These are phyloP conservation scores for Sicyos edulis DNA, from an alignment of 306 rosid genomes.

Conservation along the genomic window DNA sequence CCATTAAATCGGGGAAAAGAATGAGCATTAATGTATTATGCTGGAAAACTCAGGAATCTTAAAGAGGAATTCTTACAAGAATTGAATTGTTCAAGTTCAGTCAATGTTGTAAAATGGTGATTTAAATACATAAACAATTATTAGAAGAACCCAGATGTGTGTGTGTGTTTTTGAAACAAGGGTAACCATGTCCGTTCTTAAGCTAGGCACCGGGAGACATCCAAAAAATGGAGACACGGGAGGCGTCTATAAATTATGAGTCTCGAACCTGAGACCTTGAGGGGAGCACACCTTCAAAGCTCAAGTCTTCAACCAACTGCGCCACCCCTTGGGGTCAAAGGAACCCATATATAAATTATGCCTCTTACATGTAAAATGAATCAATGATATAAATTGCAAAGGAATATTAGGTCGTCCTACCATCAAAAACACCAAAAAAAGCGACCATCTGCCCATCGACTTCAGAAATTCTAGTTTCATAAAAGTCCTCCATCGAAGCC, in stretches of 20 bases:
- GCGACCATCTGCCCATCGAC: conserved; percentile 83
- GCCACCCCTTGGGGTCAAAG: too few relatives aligned
- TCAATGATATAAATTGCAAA: conserved; percentile 12
- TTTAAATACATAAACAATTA: neutral
- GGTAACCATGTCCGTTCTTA: too few relatives aligned
- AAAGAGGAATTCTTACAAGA: neutral
- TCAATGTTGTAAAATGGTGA: neutral
- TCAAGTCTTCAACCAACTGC: too few relatives aligned
- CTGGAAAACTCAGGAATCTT: neutral
- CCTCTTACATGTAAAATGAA: neutral
- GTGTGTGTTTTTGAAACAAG: too few relatives aligned
- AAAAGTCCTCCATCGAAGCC: conserved; percentile 91
- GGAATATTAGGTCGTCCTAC: conserved; percentile 36
- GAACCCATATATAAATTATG: neutral
- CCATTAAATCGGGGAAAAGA: conserved; percentile 7
- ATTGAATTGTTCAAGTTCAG: neutral
- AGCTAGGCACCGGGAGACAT: too few relatives aligned
- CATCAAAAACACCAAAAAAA: conserved; percentile 90
- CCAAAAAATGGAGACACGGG: too few relatives aligned
- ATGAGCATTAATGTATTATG: neutral
- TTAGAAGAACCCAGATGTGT: neutral
- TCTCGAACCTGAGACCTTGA: too few relatives aligned
- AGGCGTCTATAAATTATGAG: too few relatives aligned
- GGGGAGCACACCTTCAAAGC: too few relatives aligned
- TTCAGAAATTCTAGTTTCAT: conserved; percentile 64